These are phyloP conservation scores for Cercospora sesami DNA, from an alignment of 2,329 filamentous ascomycete species.

Conservation along the genomic window DNA sequence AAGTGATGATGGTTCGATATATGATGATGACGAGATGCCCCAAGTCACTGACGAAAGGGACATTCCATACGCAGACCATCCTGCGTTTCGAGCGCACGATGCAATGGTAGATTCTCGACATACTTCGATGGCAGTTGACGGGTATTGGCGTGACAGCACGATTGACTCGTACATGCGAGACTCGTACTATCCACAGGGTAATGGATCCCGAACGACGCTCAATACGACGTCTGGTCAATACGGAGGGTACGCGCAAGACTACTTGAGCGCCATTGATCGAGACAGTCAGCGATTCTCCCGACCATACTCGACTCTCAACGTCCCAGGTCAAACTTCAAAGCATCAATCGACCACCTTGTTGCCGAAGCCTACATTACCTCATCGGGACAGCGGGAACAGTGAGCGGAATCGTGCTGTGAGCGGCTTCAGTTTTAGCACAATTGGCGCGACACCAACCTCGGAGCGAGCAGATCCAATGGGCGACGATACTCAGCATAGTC, in stretches of 20 bases:
- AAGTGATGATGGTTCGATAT: conserved; percentile 35
- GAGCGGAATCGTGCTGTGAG: conserved; percentile 30
- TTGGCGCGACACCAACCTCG: background rate
- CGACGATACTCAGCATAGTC: background rate
- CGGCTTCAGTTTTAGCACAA: conserved; percentile 28
- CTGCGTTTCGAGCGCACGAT: conserved; percentile 33
- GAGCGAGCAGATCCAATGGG: conserved; percentile 7
- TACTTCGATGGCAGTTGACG: conserved; percentile 20
- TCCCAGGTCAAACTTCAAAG: conserved; percentile 7
- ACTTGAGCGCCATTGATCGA: conserved; percentile 9
- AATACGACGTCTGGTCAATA: conserved; percentile 4
- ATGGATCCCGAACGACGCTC: conserved; percentile 2
- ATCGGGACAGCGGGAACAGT: conserved; percentile 30
- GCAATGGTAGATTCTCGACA: conserved; percentile 28
- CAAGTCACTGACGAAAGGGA: conserved; percentile 27
- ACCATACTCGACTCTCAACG: conserved; percentile 11
- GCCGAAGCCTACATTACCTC: conserved; percentile 23
- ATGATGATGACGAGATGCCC: conserved; percentile 41
- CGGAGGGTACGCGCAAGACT: conserved; percentile 3
- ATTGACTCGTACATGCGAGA: conserved; percentile 31
- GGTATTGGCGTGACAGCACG: conserved; percentile 31
- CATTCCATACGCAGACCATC: conserved; percentile 36
- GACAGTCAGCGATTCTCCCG: conserved; percentile 18
- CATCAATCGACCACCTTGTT: conserved; percentile 26
- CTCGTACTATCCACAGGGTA: conserved; percentile 17